Conservation (phyloP, 1,284 basidiomycete species). For the Heterobasidion irregulare region DNA sequence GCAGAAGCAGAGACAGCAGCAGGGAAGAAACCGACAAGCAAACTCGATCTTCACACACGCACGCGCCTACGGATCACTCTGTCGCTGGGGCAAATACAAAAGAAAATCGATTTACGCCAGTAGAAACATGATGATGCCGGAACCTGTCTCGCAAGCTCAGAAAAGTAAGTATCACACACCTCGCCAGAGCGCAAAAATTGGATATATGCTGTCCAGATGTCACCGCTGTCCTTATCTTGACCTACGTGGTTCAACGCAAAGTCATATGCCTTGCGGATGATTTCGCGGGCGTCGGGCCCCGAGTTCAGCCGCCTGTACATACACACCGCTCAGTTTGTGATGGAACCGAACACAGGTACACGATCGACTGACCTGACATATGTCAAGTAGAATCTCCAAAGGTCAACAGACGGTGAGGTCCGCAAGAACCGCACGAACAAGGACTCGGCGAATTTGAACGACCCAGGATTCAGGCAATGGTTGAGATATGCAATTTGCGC, state of each 20-base stretch:
- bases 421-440: slow-evolving; percentile 79
- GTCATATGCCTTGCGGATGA: slow-evolving; percentile 87
- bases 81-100: slow-evolving; percentile 2
- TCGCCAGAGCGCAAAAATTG: slow-evolving; percentile 78
- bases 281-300: slow-evolving; percentile 46
- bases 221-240: slow-evolving; percentile 69
- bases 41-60: slow-evolving; percentile 9
- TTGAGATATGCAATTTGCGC: slow-evolving; percentile 79
- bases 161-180: slow-evolving; percentile 30
- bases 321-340: not conserved
- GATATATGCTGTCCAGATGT: slow-evolving; percentile 78
- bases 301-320: slow-evolving; percentile 28
- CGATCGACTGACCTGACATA: slow-evolving; percentile 55
- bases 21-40: not conserved
- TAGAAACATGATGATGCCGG: slow-evolving; percentile 9
- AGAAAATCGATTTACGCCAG: slow-evolving; percentile 8
- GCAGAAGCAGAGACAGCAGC: slow-evolving; percentile 1
- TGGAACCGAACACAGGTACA: not conserved
- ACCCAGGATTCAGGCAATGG: slow-evolving; percentile 61
- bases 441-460: slow-evolving; percentile 66
- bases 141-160: slow-evolving; percentile 3
- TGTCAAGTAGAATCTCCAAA: slow-evolving; percentile 82
- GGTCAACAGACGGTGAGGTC: slow-evolving; percentile 75
- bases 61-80: slow-evolving; percentile 12
- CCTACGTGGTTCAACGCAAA: slow-evolving; percentile 90